These are phyloP conservation scores for Malassezia globosa DNA, from an alignment of 1,284 basidiomycete genomes.

Conservation along the genomic window DNA sequence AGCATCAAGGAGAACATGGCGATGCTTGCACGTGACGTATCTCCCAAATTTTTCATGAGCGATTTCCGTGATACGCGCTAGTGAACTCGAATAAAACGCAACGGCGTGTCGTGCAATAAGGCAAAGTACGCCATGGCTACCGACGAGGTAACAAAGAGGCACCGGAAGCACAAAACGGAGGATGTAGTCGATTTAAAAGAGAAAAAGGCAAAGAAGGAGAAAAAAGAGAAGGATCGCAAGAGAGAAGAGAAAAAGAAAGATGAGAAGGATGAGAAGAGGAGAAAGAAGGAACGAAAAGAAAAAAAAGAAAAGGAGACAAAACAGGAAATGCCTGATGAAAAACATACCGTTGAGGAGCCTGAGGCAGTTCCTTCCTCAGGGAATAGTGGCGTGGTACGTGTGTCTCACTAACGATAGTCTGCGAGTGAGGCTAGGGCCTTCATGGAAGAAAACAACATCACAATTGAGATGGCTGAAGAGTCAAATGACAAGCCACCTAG, in stretches of 20 bases:
- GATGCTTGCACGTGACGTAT: constrained; percentile 13
- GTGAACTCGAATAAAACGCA: too few species aligned
- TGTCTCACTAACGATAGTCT: constrained; percentile 35
- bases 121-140: neutral
- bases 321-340: too few species aligned
- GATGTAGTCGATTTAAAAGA: neutral
- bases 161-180: neutral
- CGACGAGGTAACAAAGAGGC: too few species aligned
- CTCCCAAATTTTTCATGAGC: constrained; percentile 1
- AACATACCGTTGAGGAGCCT: too few species aligned
- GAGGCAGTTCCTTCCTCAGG: too few species aligned
- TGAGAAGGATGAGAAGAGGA: constrained; percentile 12
- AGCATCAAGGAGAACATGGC: neutral
- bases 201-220: neutral
- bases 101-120: too few species aligned
- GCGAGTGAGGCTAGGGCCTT: constrained; percentile 33
- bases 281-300: constrained; percentile 10
- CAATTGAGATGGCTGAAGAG: constrained; percentile 46
- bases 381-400: neutral
- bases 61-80: too few species aligned
- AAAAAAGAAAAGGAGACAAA: constrained; percentile 7
- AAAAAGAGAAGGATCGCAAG: constrained; percentile 2
- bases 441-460: constrained; percentile 40
- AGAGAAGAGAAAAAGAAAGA: constrained; percentile 7
- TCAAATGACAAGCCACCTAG: constrained; percentile 51